Evolutionary conservation across 2,329 filamentous ascomycete genomes (phyloP), one percentile per base, ranked within the genome.

Genomic region (Aphanocladium album): DNA sequence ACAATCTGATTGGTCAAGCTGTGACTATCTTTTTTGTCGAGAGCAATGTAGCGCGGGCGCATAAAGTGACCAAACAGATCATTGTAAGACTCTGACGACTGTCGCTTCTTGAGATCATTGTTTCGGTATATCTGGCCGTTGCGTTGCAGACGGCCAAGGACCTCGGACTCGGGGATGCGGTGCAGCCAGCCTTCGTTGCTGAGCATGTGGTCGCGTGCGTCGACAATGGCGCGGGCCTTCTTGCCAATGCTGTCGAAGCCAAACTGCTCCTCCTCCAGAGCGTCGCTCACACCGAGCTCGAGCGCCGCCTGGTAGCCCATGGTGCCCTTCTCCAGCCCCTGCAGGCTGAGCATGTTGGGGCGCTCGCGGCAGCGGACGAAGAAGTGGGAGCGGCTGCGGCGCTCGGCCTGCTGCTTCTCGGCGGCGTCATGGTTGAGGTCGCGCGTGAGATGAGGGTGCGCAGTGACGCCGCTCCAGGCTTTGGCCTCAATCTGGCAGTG

Each of bases 301-400:
- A 90, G 76, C 8, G 88, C 88, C 23, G 88, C 85, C 65, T 84
- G 81, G 69, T 85, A 89, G 57, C 88, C 88, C 69, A 89, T 79
- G 19, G 86, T 89, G 46, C 88, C 88, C 70, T 86, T 86, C 69
- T 91, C 88, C 35, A 88, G 73, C 3, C 88, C 88, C 65, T 88
- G 85, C 77, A 87, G 86, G 76, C 85, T 88, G 62, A 90, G 78
- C 87, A 90, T 90, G 70, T 83, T 88, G 45, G 88, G 88, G 23
- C 84, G 75, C 69, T 89, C 86, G 51, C 80, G 78, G 64, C 82
- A 84, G 60, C 80, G 79, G 45, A 83, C 77, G 67, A 83, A 82
- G 69, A 85, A 86, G 69, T 86, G 83, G 60, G 83, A 79, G 60
- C 78, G 79, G 62, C 74, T 75, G 63, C 76, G 78, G 67, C 77